Percentiles rank a stretch among this genome's conserved stretches.
Evolutionary conservation across 2,329 filamentous ascomycete genomes (phyloP).

Genomic region (Colletotrichum lentis): DNA sequence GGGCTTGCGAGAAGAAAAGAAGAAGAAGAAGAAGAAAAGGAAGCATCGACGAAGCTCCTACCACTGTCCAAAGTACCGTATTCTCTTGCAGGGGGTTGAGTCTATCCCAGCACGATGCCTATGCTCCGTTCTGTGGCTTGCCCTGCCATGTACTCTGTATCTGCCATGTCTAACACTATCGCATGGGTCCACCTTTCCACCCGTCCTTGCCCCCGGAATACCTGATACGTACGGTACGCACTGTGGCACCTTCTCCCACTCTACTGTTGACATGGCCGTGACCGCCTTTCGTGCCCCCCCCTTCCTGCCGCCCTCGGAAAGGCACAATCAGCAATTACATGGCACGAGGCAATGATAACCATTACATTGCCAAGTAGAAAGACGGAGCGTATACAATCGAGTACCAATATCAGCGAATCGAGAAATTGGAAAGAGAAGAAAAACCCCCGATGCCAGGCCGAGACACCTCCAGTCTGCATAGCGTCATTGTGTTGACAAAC

Average conservation of each 20-base stretch:
- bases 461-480: not conserved
- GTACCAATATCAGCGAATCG: too few relatives aligned
- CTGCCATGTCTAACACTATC: conserved; percentile 37
- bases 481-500: conserved; percentile 14
- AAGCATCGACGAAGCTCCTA: conserved; percentile 24
- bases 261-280: not conserved
- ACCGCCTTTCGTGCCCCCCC: conserved; percentile 27
- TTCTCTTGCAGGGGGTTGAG: conserved; percentile 30
- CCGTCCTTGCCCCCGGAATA: conserved; percentile 12
- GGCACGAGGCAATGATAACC: not conserved
- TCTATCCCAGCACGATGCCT: conserved; percentile 11
- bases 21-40: not conserved
- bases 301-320: not conserved
- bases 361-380: not conserved
- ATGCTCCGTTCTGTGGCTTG: conserved; percentile 36
- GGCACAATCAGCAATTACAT: not conserved
- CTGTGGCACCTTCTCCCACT: conserved; percentile 5
- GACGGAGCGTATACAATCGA: not conserved
- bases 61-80: conserved; percentile 1
- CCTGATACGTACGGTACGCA: not conserved
- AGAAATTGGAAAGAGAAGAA: not conserved
- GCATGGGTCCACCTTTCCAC: conserved; percentile 20
- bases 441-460: too few relatives aligned
- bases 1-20: not conserved
- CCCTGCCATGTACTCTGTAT: conserved; percentile 21